A percentile compares a stretch with the other conserved stretches of the same genome.
Evolutionary conservation across 176 grass and related monocot species (phyloP).

Genomic region (Metroxylon sagu): DNA sequence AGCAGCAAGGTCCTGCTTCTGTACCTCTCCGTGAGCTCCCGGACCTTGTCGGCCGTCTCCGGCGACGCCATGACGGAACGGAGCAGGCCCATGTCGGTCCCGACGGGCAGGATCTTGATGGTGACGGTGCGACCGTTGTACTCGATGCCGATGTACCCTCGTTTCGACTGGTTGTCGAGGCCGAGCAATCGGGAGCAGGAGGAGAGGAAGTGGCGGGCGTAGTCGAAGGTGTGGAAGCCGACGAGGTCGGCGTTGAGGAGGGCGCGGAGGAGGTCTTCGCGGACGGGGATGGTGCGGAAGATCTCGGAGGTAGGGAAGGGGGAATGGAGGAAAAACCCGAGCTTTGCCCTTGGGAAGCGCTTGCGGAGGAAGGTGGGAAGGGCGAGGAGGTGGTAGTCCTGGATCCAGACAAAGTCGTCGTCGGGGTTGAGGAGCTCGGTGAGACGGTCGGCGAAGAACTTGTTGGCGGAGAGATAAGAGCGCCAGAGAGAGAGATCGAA

Average conservation of each 20-base stretch:
- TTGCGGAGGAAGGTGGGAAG: conserved; percentile 36
- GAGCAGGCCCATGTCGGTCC: conserved; percentile 28
- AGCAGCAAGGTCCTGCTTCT: conserved; percentile 24
- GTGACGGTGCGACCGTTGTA: conserved; percentile 24
- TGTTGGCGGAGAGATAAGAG: conserved; percentile 21
- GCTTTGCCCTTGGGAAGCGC: conserved; percentile 13
- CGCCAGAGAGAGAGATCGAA: conserved; percentile 9
- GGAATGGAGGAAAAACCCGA: conserved; percentile 48
- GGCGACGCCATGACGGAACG: conserved; percentile 1
- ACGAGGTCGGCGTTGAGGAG: conserved; percentile 47
- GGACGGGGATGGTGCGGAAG: conserved; percentile 21
- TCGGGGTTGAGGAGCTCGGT: conserved; percentile 23
- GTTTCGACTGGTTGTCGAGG: not conserved
- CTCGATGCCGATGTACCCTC: conserved; percentile 15
- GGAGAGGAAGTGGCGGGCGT: conserved; percentile 20
- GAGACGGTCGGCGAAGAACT: conserved; percentile 23
- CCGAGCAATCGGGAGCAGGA: conserved; percentile 25
- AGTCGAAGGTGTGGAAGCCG: conserved; percentile 42
- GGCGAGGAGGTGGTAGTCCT: conserved; percentile 41
- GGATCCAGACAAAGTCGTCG: conserved; percentile 30
- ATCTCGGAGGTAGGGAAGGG: conserved; percentile 37
- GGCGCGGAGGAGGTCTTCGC: conserved; percentile 15
- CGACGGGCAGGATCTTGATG: conserved; percentile 29
- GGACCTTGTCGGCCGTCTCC: conserved; percentile 13
- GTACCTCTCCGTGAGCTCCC: conserved; percentile 27